Evolutionary conservation across 495 filamentous ascomycete genomes (phyloP), one percentile per base, ranked within the genome.

Genomic region (Aspergillus bridgeri): DNA sequence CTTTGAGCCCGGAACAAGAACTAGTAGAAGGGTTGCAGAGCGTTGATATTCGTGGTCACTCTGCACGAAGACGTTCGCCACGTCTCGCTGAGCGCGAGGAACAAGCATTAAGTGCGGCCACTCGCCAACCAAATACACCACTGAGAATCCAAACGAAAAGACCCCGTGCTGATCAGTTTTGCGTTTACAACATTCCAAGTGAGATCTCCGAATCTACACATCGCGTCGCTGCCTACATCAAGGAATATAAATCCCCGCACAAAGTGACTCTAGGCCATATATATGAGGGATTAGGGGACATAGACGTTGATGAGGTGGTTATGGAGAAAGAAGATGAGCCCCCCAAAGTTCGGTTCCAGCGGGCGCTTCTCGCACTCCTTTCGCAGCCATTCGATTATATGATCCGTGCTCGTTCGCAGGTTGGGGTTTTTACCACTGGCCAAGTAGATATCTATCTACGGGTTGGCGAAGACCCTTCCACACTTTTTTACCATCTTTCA

Each of bases 231-330:
- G 61, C 58, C 15, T 59, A 69, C 48, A 65, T 72, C 7, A 70
- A 76, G 54, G 72, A 78, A 60, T 73, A 78, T 58, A 77, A 76
- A 55, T 58, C 74, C 13, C 75, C 74, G 21, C 68, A 78, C 53
- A 75, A 77, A 59, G 65, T 79, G 15, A 54, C 65, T 9, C 48
- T 66, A 17, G 65, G 53, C 23, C 53, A 63, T 43, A 66, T 69
- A 19, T 27, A 27, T 7, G 25, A 27, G 7, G 25, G 25, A 27
- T 27, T 27, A 7, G 25, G 7, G 3, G 25, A 59, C 27, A 61
- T 58, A 43, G 67, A 67, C 27, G 33, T 70, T 21, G 58, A 61
- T 44, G 58, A 59, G 44, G 57, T 70, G 48, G 48, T 67, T n/a
- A 20, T 42, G 21, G 45, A 55, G 25, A 27, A 60, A 18, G 55